Evolutionary conservation across 352 stramenopile genomes (phyloP), one percentile per base, ranked within the genome.

Genomic region (Globisporangium orthogonon): DNA sequence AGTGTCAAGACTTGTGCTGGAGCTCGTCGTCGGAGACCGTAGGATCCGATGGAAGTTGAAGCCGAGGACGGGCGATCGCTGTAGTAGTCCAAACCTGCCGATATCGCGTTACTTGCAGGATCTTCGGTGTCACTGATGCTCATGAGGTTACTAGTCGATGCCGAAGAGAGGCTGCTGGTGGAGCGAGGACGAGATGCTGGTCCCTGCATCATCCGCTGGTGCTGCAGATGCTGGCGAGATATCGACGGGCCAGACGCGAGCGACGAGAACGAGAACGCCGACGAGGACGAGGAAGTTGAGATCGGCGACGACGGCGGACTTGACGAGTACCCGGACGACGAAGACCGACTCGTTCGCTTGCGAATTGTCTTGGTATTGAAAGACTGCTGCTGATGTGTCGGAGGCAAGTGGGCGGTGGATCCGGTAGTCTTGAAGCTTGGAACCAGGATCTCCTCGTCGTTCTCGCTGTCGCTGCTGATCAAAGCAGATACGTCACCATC

Each of bases 381-480:
- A 17, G 37, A 13, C 4, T 56, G 56, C 39, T 57, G 60, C 35
- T 44, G 58, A 53, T 33, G 70, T 29, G 41, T 47, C 50, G 37
- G 47, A 33, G 62, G 33, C 9, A 52, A 14, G 23, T 39, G 29
- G 0, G 56, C 23, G 30, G 10, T 52, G 3, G 40, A 7, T n/a
- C 40, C 56, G 5, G 55, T 52, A 28, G 70, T 68, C 54, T 77
- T 80, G 65, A 91, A 91, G 3, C 67, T 78, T 28, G 78, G 82
- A 7, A 71, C 60, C 0, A 90, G 61, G 17, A 88, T 70, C 28
- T 87, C 76, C 28, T 90, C 77, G 44, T 90, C 78, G 53, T 62
- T 86, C 31, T 90, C 80, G 50, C 75, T 89, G 60, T 92, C 82
- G 43, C 82, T 92, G 60, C 75, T 89, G 59, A 91, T 89, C 46